phyloP scores from a whole-genome alignment of 2,329 filamentous ascomycete species.

The Aspergillus pseudonomiae region DNA sequence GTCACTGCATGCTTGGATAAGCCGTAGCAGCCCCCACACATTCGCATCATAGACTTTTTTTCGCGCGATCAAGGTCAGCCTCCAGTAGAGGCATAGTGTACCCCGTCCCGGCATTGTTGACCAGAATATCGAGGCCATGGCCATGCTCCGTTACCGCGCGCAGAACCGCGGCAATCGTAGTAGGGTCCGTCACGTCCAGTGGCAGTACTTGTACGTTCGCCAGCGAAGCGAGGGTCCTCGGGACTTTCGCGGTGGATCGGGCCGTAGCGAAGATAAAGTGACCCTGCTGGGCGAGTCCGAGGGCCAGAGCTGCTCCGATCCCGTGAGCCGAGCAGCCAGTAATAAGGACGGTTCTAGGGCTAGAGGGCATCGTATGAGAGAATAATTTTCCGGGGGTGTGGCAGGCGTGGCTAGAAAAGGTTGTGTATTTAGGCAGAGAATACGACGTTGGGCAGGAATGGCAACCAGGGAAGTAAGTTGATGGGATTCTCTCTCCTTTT shows the following conservation, averaged over 20 bases:
- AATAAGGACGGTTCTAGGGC: no score
- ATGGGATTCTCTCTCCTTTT: no score
- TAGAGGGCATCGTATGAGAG: no score
- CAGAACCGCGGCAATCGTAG: constrained; percentile 21
- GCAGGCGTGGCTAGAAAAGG: no score
- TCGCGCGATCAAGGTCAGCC: constrained; percentile 24
- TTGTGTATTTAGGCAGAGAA: no score
- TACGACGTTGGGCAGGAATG: no score
- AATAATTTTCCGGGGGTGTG: no score
- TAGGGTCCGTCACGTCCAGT: constrained; percentile 18
- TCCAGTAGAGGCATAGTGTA: constrained; percentile 32
- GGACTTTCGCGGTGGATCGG: constrained; percentile 38
- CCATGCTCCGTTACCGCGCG: constrained; percentile 21
- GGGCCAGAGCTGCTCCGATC: no score
- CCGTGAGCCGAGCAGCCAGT: no score
- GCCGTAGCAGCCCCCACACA: constrained; percentile 31
- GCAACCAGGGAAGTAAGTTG: no score
- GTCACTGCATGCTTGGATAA: constrained; percentile 30
- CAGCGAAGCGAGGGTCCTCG: constrained; percentile 21
- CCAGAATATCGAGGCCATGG: constrained; percentile 35
- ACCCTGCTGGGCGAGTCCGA: constrained; percentile 23
- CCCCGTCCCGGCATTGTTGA: constrained; percentile 45
- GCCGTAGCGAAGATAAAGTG: constrained; percentile 49
- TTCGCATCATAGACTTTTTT: constrained; percentile 37
- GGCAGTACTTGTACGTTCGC: constrained; percentile 13